Conservation (phyloP, 805 yeast genomes). For the Torulaspora quercuum region DNA sequence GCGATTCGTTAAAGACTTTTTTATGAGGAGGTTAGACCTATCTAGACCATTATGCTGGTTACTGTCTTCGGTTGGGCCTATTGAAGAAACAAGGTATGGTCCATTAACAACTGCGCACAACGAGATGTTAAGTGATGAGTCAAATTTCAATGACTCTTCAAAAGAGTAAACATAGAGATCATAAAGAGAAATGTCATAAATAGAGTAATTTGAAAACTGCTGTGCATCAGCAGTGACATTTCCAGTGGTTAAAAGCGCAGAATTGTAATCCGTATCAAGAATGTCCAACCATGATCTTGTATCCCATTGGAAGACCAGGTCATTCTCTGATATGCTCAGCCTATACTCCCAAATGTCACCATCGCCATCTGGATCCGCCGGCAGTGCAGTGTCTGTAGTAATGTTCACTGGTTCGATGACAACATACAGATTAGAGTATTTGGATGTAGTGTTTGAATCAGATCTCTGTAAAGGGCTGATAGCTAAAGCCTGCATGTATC, state of each 20-base stretch:
- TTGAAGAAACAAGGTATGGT: slow-evolving; percentile 38
- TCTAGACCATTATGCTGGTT: slow-evolving; percentile 13
- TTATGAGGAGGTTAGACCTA: slow-evolving; percentile 19
- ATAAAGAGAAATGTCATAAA: slow-evolving; percentile 29
- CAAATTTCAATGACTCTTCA: slow-evolving; percentile 38
- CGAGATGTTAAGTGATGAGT: slow-evolving; percentile 45
- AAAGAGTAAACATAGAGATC: slow-evolving; percentile 48
- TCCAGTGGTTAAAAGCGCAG: slow-evolving; percentile 65
- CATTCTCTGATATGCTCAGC: slow-evolving; percentile 61
- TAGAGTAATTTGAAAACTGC: slow-evolving; percentile 19
- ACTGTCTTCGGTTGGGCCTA: slow-evolving; percentile 12
- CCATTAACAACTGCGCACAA: slow-evolving; percentile 70
- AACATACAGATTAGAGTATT: slow-evolving; percentile 27
- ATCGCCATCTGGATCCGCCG: not conserved
- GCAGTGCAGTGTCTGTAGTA: slow-evolving; percentile 20
- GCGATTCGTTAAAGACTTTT: slow-evolving; percentile 42
- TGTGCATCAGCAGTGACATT: slow-evolving; percentile 38
- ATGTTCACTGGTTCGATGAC: slow-evolving; percentile 27
- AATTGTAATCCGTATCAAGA: slow-evolving; percentile 66
- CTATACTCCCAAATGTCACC: slow-evolving; percentile 53
- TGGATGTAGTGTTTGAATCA: slow-evolving; percentile 16
- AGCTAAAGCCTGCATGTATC: slow-evolving; percentile 33
- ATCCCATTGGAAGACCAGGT: slow-evolving; percentile 70
- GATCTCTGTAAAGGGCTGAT: slow-evolving; percentile 22
- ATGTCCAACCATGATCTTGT: slow-evolving; percentile 50